Conservation (phyloP, 345 rosid species). For the Eucalyptus tenuipes region DNA sequence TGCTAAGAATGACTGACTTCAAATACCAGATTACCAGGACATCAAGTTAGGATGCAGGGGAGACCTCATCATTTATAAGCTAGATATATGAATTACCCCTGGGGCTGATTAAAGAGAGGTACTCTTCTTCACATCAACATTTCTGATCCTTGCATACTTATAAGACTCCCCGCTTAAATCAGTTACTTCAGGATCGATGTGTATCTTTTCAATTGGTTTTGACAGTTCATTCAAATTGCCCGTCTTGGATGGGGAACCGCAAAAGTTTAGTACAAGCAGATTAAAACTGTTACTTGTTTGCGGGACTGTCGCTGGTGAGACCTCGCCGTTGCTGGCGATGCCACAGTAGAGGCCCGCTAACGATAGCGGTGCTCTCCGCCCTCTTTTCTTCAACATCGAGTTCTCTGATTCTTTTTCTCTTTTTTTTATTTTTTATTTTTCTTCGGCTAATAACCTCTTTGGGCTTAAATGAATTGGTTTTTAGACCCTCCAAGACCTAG, state of each 20-base stretch:
- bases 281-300: too few species aligned
- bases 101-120: slow-evolving; percentile 17
- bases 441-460: too few species aligned
- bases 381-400: too few species aligned
- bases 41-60: not conserved
- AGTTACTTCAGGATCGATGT: not conserved
- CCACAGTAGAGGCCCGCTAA: too few species aligned
- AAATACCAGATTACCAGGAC: not conserved
- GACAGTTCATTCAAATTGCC: not conserved
- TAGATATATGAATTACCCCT: slow-evolving; percentile 21
- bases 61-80: slow-evolving; percentile 35
- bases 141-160: slow-evolving; percentile 9
- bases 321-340: too few species aligned
- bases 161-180: slow-evolving; percentile 16
- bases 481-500: too few species aligned
- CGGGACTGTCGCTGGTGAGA: too few species aligned
- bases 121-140: slow-evolving; percentile 16
- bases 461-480: too few species aligned
- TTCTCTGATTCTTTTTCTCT: too few species aligned
- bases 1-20: not conserved
- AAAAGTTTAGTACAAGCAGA: not conserved
- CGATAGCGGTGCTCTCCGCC: too few species aligned
- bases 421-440: too few species aligned
- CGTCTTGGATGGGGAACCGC: not conserved
- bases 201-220: not conserved